These are phyloP conservation scores for Leccinum pallidistipes DNA, from an alignment of 1,284 basidiomycete genomes.

Conservation along the genomic window DNA sequence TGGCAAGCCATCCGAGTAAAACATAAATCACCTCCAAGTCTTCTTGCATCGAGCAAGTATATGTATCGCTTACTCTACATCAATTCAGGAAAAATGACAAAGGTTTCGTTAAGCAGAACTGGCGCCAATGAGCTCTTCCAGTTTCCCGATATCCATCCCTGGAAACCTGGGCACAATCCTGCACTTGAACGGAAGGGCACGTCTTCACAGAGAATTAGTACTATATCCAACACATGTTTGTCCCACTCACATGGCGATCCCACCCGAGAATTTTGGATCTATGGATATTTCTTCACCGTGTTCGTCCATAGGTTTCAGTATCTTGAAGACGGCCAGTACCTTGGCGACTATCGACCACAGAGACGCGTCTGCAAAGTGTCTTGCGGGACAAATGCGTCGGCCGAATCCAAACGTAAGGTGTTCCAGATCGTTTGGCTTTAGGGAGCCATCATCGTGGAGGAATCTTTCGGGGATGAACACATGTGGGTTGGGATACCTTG, in stretches of 20 bases:
- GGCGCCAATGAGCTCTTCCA: background rate
- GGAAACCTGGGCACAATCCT: background rate
- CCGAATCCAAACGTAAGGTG: background rate
- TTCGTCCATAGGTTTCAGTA: background rate
- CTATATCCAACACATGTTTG: background rate
- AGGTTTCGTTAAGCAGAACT: background rate
- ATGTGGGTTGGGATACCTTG: background rate
- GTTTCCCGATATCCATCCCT: background rate
- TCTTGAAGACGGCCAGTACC: background rate
- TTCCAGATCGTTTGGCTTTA: background rate
- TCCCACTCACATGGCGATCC: background rate
- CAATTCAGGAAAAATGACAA: background rate
- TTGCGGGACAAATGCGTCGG: background rate
- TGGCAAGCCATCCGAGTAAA: background rate
- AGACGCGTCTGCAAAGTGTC: background rate
- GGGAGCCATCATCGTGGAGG: background rate
- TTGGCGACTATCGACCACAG: background rate
- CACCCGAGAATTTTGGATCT: background rate
- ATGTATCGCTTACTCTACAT: background rate
- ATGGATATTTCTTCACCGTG: background rate
- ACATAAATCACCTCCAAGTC: background rate
- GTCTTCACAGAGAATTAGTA: background rate
- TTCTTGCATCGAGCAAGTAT: background rate
- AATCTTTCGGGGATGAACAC: background rate
- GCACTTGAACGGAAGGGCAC: background rate